Base-by-base conservation (phyloP, 345 rosid species). In the Boechera stricta region DNA sequence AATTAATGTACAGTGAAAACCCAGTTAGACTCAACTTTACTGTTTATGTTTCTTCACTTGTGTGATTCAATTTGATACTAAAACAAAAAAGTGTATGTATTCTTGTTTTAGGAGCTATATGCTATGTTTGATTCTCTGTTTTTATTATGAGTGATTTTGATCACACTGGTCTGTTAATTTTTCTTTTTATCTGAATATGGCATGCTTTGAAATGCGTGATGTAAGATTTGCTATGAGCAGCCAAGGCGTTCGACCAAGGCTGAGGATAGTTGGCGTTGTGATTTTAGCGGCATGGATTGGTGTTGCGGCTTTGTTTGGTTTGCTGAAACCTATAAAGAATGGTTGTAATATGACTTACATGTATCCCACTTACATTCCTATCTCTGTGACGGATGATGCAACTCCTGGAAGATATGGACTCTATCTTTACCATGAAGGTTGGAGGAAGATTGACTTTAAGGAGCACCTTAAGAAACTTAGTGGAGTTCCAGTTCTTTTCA, bases 291-390 rank as follows among this genome's bases (percentile, higher is more conserved):
- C 86, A 29, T 88, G 83, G 88, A 79, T 92, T 33, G 88, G 85
- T 55, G 18, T 92, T 60, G 75, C 81, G 7, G 89, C 89, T 69
- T 64, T 89, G 76, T 89, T 84, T 71, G 90, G 87, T 66, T 75
- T 91, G 72, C 41, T 86, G 39, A 88, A 87, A 83, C 99, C 98
- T n/a, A 66, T 88, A 68, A 84, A 90, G 4, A 91, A 89, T 81
- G 97, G 98, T 15, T 95, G 99, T 63, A 66, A 79, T 4, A 95
- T 95, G 99, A 95, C 99, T 6, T 95, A 89, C 68, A 92, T 95
- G 99, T 91, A 95, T 87, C 99, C 99, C 0, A 95, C 97, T 1
- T 95, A 95, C 62, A 86, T 95, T 71, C 98, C 98, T 0, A 88
- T 95, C 67, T 84, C 96, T 6, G 72, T 83, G 5, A 68, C 69